These are phyloP conservation scores for Porcisia deanei DNA, from an alignment of 208 protist genomes.

Conservation along the genomic window DNA sequence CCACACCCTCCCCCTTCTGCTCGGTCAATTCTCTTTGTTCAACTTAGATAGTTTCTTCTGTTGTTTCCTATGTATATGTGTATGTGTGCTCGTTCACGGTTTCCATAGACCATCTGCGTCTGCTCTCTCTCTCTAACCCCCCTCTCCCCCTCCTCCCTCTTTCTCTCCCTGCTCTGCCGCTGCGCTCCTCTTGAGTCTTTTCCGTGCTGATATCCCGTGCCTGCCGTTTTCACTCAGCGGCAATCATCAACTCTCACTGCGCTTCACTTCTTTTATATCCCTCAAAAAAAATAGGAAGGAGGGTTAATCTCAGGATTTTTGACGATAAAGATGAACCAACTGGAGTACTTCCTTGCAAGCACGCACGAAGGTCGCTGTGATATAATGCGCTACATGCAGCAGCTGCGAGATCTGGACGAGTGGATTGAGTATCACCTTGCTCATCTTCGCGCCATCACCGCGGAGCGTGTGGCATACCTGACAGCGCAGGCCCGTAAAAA, in stretches of 20 bases:
- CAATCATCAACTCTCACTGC: too few relatives aligned
- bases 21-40: too few relatives aligned
- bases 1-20: too few relatives aligned
- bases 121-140: neutral
- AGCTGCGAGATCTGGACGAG: conserved; percentile 61
- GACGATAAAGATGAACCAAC: conserved; percentile 47
- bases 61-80: too few relatives aligned
- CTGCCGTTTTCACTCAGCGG: neutral
- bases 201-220: too few relatives aligned
- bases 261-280: neutral
- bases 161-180: too few relatives aligned
- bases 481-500: neutral
- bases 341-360: conserved; percentile 74
- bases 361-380: conserved; percentile 61
- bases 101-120: neutral
- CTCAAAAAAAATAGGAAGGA: neutral
- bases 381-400: conserved; percentile 65
- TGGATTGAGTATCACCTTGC: conserved; percentile 58
- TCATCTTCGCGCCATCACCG: conserved; percentile 42
- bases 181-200: neutral
- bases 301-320: neutral
- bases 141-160: neutral
- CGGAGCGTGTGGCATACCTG: conserved; percentile 20
- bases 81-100: too few relatives aligned
- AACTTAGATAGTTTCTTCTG: too few relatives aligned